phyloP scores from a whole-genome alignment of 345 rosid genomes.

The Citrus australasica region DNA sequence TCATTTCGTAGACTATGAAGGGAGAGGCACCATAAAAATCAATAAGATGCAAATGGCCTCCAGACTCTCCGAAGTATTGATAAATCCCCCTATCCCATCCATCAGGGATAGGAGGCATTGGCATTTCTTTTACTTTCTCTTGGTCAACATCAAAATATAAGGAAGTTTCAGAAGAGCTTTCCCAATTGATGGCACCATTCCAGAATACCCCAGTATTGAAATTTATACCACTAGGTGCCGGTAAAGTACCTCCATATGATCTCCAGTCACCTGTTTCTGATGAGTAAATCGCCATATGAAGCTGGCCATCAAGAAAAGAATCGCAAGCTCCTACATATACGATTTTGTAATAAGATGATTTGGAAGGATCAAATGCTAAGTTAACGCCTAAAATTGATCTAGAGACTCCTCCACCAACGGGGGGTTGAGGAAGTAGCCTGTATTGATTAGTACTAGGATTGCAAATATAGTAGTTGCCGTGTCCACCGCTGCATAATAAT shows the following conservation, averaged over 20 bases:
- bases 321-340: background rate
- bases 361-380: too few species aligned
- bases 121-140: conserved; percentile 28
- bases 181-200: conserved; percentile 35
- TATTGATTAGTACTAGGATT: too few species aligned
- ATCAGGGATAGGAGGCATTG: conserved; percentile 24
- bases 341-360: background rate
- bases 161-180: background rate
- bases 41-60: conserved; percentile 25
- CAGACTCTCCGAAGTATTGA: conserved; percentile 24
- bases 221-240: background rate
- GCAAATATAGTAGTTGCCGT: too few species aligned
- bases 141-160: conserved; percentile 23
- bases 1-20: conserved; percentile 36
- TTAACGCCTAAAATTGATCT: too few species aligned
- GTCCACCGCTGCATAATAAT: too few species aligned
- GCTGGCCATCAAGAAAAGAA: background rate
- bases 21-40: conserved; percentile 17
- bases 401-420: too few species aligned
- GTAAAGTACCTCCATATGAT: conserved; percentile 11
- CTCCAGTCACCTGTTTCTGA: conserved; percentile 38
- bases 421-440: too few species aligned
- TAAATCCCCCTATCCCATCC: background rate
- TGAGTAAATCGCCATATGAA: conserved; percentile 26
- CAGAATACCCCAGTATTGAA: background rate